These are phyloP conservation scores for Cephalotrichum gorgonifer DNA, from an alignment of 2,329 filamentous ascomycete genomes.

Conservation along the genomic window DNA sequence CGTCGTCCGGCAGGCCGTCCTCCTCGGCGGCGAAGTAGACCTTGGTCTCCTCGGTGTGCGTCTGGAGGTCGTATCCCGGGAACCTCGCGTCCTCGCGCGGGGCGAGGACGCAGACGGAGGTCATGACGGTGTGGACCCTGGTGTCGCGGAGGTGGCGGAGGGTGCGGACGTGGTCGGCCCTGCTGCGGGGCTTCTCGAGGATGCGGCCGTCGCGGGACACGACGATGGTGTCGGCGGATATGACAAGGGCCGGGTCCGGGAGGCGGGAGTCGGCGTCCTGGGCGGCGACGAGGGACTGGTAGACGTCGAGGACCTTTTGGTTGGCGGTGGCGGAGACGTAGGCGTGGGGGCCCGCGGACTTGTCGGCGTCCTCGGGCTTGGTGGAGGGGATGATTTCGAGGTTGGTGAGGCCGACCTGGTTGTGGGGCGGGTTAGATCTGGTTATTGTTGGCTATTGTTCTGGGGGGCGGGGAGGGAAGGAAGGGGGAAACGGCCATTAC, in stretches of 20 bases:
- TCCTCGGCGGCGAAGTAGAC: constrained; percentile 70
- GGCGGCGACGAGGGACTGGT: constrained; percentile 27
- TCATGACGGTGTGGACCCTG: constrained; percentile 70
- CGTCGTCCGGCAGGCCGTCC: constrained; percentile 59
- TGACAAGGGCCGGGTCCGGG: constrained; percentile 70
- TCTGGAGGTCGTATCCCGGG: constrained; percentile 77
- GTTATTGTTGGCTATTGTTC: background rate
- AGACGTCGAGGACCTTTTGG: constrained; percentile 71
- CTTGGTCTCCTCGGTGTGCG: constrained; percentile 77
- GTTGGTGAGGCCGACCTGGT: constrained; percentile 65
- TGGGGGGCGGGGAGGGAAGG: background rate
- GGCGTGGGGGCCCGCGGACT: constrained; percentile 69
- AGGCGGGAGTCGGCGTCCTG: constrained; percentile 12
- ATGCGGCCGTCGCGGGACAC: constrained; percentile 66
- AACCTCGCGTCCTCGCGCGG: constrained; percentile 70
- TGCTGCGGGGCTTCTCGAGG: constrained; percentile 80
- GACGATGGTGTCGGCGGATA: constrained; percentile 86
- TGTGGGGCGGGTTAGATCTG: background rate
- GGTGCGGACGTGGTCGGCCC: constrained; percentile 76
- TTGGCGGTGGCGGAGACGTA: constrained; percentile 84
- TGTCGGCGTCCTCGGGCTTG: constrained; percentile 77
- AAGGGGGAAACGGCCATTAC: constrained; percentile 23
- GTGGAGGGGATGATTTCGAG: constrained; percentile 78
- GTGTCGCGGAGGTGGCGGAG: constrained; percentile 72
- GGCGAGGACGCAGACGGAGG: constrained; percentile 72